Evolutionary conservation across 176 grass and related monocot genomes (phyloP).

Genomic region (Hordeum vulgare): DNA sequence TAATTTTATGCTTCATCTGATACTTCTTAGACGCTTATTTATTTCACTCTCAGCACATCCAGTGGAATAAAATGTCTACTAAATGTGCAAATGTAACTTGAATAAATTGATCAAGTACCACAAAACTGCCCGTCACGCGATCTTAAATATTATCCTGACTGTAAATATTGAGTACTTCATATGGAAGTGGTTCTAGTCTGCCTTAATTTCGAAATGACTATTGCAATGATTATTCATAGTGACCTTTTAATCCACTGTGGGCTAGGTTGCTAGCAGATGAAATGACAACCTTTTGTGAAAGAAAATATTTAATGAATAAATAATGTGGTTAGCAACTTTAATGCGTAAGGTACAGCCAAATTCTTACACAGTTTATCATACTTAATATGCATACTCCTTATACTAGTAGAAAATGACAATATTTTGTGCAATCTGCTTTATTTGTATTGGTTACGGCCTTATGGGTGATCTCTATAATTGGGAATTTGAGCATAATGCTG

Average conservation of each 20-base stretch:
- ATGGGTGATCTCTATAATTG: not conserved
- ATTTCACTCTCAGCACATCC: not conserved
- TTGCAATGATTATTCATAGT: not conserved
- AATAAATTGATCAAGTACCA: not conserved
- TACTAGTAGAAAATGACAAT: not conserved
- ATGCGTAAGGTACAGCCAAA: not conserved
- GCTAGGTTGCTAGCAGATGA: not conserved
- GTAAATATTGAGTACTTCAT: not conserved
- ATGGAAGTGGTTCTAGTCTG: not conserved
- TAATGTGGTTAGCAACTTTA: not conserved
- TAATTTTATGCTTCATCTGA: not conserved
- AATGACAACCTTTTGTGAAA: not conserved
- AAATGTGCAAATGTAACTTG: not conserved
- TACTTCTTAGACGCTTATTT: not conserved
- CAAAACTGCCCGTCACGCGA: not conserved
- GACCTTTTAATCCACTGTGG: not conserved
- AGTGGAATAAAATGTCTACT: not conserved
- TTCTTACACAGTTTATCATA: not conserved
- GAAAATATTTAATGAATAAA: not conserved
- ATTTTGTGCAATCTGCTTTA: not conserved
- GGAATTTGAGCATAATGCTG: not conserved
- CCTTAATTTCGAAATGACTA: not conserved
- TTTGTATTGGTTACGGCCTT: conserved; percentile 1
- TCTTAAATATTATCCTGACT: not conserved
- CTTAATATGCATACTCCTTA: not conserved